Evolutionary conservation across 306 rosid species (phyloP).

Genomic region (Carpinus viminea): DNA sequence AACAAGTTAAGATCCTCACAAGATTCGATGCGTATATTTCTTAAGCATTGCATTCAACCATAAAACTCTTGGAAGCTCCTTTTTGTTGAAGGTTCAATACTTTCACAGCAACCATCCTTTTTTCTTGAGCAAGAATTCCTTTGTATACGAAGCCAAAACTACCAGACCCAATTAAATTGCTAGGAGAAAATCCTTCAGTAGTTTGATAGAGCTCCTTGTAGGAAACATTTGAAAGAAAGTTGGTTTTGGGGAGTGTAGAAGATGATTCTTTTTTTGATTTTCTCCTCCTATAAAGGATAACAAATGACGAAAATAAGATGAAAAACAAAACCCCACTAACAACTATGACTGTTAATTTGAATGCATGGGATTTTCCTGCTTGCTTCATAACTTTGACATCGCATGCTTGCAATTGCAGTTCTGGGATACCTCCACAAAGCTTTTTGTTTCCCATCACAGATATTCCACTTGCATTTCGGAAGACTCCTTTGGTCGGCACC

Average conservation of each 20-base stretch:
- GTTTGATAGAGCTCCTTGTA: slow-evolving; percentile 19
- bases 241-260: not conserved
- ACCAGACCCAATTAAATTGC: slow-evolving; percentile 23
- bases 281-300: slow-evolving; percentile 2
- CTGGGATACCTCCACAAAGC: slow-evolving; percentile 24
- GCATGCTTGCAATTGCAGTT: slow-evolving; percentile 2
- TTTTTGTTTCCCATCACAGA: slow-evolving; percentile 9
- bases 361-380: slow-evolving; percentile 8
- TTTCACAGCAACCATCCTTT: slow-evolving; percentile 28
- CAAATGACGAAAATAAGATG: not conserved
- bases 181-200: slow-evolving; percentile 21
- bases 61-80: slow-evolving; percentile 34
- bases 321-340: slow-evolving; percentile 20
- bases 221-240: slow-evolving; percentile 14
- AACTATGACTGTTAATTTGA: slow-evolving; percentile 4
- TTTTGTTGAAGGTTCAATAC: slow-evolving; percentile 32
- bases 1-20: slow-evolving; percentile 30
- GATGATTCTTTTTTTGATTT: not conserved
- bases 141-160: slow-evolving; percentile 24
- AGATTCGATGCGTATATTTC: slow-evolving; percentile 32
- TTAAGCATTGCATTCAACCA: slow-evolving; percentile 24
- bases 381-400: slow-evolving; percentile 6
- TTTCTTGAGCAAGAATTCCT: slow-evolving; percentile 26
- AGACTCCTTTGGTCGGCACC: no score
- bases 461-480: slow-evolving; percentile 19